Conservation (phyloP, 1,139 yeast genomes). For the Magnusiomyces magnusii region DNA sequence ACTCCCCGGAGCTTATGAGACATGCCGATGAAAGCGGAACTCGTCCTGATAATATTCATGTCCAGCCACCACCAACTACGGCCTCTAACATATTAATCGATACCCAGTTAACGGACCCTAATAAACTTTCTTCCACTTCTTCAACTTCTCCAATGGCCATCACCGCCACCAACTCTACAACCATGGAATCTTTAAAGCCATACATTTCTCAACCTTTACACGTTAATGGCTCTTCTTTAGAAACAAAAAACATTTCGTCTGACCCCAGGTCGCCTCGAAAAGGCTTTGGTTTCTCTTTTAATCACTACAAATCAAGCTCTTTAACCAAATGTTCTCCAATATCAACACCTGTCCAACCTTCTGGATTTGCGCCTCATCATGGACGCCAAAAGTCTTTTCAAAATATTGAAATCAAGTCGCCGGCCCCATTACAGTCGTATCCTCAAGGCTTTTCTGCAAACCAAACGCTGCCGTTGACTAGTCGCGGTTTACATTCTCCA, state of each 20-base stretch:
- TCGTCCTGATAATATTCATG: neutral
- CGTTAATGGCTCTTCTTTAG: neutral
- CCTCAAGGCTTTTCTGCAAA: conserved; percentile 1
- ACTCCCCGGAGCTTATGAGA: neutral
- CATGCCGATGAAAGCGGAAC: neutral
- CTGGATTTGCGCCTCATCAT: neutral
- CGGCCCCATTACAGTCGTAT: neutral
- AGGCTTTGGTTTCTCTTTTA: neutral
- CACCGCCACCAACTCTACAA: neutral
- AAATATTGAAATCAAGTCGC: neutral
- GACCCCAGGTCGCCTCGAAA: neutral
- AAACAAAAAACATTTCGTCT: neutral
- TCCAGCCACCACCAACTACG: neutral
- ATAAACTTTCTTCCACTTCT: neutral
- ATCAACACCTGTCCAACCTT: neutral
- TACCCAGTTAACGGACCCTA: neutral
- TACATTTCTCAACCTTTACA: neutral
- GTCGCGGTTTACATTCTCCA: neutral
- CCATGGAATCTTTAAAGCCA: neutral
- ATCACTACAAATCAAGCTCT: neutral
- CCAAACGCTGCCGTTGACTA: neutral
- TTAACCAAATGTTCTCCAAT: neutral
- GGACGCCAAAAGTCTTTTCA: neutral
- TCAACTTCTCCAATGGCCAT: neutral
- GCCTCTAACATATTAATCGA: neutral